A percentile compares a stretch with the other conserved stretches of the same genome.
These are phyloP conservation scores for Aspergillus indologenus DNA, from an alignment of 495 filamentous ascomycete species.

Conservation along the genomic window DNA sequence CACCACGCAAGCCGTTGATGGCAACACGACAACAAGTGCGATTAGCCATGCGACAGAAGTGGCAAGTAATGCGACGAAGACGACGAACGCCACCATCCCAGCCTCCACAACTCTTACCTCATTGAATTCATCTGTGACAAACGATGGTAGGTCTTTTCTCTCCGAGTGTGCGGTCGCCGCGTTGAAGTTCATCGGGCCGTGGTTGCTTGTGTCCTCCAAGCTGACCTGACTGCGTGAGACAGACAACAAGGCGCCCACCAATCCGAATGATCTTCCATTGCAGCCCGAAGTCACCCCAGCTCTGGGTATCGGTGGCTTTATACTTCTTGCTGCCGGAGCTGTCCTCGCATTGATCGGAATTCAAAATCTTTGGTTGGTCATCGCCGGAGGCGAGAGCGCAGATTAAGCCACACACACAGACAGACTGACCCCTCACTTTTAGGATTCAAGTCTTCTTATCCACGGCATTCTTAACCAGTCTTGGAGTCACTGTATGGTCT, in stretches of 20 bases:
- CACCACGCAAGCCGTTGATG: slow-evolving; percentile 6
- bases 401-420: background rate
- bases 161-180: background rate
- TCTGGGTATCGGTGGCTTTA: slow-evolving; percentile 70
- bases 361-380: slow-evolving; percentile 68
- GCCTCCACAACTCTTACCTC: slow-evolving; percentile 18
- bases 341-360: slow-evolving; percentile 77
- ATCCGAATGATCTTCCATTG: slow-evolving; percentile 58
- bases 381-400: background rate
- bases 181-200: slow-evolving; percentile 9
- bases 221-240: slow-evolving; percentile 5
- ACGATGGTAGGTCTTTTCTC: slow-evolving; percentile 12
- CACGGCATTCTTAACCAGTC: slow-evolving; percentile 64
- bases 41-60: slow-evolving; percentile 17
- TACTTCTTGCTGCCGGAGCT: slow-evolving; percentile 67
- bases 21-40: slow-evolving; percentile 9
- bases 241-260: slow-evolving; percentile 22
- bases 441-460: slow-evolving; percentile 80
- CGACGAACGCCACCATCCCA: slow-evolving; percentile 13
- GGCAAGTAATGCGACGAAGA: slow-evolving; percentile 16
- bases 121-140: slow-evolving; percentile 18
- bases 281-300: slow-evolving; percentile 74
- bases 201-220: background rate
- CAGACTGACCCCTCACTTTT: background rate
- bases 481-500: slow-evolving; percentile 64